Evolutionary conservation across 2,329 filamentous ascomycete species (phyloP).

Genomic region (Apiospora kogelbergensis): DNA sequence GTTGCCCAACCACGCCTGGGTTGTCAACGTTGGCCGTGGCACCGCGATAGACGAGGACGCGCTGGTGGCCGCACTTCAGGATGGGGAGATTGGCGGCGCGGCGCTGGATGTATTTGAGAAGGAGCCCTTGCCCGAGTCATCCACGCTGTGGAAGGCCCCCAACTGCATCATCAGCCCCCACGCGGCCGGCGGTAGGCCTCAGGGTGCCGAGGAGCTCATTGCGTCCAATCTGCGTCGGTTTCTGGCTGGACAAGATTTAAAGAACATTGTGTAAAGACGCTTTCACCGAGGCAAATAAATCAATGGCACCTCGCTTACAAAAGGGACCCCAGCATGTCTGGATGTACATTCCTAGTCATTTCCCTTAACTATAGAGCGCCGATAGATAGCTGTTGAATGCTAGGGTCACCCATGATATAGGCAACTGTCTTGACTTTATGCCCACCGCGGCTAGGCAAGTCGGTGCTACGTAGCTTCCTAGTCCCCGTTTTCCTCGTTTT

Average conservation of each 20-base stretch:
- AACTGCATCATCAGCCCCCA: constrained; percentile 57
- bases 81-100: constrained; percentile 45
- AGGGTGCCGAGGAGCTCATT: constrained; percentile 59
- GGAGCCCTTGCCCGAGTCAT: constrained; percentile 35
- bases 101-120: constrained; percentile 48
- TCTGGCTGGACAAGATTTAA: constrained; percentile 57
- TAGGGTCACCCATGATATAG: background rate
- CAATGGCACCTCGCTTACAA: background rate
- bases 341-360: background rate
- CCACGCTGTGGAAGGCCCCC: constrained; percentile 49
- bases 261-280: constrained; percentile 42
- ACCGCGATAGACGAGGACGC: constrained; percentile 50
- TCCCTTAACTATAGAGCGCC: background rate
- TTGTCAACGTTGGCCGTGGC: constrained; percentile 53
- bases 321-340: background rate
- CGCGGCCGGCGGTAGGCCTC: constrained; percentile 60
- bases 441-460: too few species aligned
- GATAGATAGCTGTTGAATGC: background rate
- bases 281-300: background rate
- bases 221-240: constrained; percentile 61
- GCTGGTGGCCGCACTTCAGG: constrained; percentile 44
- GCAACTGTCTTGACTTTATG: too few species aligned
- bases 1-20: constrained; percentile 58
- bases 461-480: background rate
- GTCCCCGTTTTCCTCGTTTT: constrained; percentile 15